Conservation (phyloP, 2,329 filamentous ascomycete genomes). For the Periconia macrospinosa region DNA sequence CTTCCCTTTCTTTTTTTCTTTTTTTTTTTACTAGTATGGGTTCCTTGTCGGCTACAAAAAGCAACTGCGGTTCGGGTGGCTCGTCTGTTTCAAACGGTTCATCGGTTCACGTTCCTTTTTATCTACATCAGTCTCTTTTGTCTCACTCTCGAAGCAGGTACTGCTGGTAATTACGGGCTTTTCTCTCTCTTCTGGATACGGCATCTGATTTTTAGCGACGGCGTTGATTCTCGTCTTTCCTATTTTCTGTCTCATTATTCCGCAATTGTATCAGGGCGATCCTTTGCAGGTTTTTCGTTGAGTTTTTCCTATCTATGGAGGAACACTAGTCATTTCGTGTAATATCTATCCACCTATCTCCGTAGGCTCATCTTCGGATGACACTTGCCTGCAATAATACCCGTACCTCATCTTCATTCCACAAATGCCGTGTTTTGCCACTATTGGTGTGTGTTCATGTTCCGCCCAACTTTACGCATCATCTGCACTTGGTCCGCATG, state of each 20-base stretch:
- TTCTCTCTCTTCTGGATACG: neutral
- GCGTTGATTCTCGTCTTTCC: constrained; percentile 17
- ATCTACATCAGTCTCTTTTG: neutral
- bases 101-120: neutral
- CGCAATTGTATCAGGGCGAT: neutral
- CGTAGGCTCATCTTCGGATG: no score
- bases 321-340: no score
- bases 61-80: no score
- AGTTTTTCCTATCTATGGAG: neutral
- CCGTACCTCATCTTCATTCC: no score
- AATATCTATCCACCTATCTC: no score
- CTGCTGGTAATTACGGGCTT: neutral
- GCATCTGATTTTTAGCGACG: constrained; percentile 23
- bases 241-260: neutral
- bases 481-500: no score
- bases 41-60: no score
- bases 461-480: no score
- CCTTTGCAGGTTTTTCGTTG: neutral
- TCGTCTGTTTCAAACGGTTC: no score
- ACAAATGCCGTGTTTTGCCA: no score
- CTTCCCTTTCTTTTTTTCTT: neutral
- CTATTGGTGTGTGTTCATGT: no score
- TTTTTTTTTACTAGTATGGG: neutral
- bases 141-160: neutral
- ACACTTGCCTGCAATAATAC: no score